A percentile compares a stretch with the other conserved stretches of the same genome.
These are phyloP conservation scores for Suhomyces tanzawaensis DNA, from an alignment of 805 yeast genomes.

Conservation along the genomic window DNA sequence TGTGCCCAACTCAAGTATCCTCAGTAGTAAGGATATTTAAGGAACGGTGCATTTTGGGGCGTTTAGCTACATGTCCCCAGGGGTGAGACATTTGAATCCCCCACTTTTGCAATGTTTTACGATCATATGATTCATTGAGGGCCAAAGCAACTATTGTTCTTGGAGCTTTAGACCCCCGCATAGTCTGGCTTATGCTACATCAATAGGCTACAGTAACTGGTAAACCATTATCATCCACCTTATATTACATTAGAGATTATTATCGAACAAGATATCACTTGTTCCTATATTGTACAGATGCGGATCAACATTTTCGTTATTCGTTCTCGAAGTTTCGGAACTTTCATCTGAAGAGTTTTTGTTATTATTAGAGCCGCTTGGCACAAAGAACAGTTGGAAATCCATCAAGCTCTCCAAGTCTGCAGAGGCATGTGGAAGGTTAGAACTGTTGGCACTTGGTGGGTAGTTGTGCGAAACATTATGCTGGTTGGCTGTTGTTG, in stretches of 20 bases:
- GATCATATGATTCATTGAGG: no score
- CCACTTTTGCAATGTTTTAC: no score
- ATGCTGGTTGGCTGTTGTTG: neutral
- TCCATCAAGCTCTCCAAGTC: conserved; percentile 12
- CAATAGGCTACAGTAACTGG: no score
- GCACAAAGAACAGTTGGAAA: conserved; percentile 17
- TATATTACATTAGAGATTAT: conserved; percentile 7
- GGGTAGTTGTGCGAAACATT: neutral
- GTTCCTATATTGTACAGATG: conserved; percentile 17
- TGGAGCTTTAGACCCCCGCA: no score
- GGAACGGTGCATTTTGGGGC: no score
- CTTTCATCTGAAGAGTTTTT: conserved; percentile 6
- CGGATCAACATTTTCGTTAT: conserved; percentile 11
- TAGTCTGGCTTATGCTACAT: no score
- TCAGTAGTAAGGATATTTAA: no score
- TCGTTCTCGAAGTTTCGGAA: conserved; percentile 7
- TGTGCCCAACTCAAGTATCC: no score
- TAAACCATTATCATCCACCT: neutral
- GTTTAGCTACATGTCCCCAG: no score
- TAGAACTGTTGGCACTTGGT: neutral
- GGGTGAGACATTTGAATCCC: no score
- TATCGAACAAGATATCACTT: conserved; percentile 15
- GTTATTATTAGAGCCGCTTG: conserved; percentile 5
- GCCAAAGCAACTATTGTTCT: no score
- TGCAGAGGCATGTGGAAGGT: neutral